These are phyloP conservation scores for Chaetomium sp. DNA, from an alignment of 2,329 filamentous ascomycete genomes.

Conservation along the genomic window DNA sequence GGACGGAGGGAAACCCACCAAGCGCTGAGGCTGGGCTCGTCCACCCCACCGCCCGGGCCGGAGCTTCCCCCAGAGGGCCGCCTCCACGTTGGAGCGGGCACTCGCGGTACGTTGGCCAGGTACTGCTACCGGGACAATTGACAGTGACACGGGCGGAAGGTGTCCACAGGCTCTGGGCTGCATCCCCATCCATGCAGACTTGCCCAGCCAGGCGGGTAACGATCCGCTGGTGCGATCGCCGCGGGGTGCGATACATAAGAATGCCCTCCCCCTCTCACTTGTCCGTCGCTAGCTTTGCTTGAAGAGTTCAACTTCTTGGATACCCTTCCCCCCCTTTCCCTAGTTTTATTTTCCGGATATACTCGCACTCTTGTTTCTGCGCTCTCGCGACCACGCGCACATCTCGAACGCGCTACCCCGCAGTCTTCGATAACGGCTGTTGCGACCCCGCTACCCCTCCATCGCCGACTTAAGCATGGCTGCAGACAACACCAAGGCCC, in stretches of 20 bases:
- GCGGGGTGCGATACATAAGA: constrained; percentile 22
- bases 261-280: constrained; percentile 12
- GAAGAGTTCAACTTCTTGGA: background rate
- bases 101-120: background rate
- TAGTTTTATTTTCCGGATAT: background rate
- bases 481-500: constrained; percentile 40
- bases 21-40: background rate
- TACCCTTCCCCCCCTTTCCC: background rate
- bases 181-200: constrained; percentile 19
- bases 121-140: constrained; percentile 11
- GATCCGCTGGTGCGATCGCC: constrained; percentile 18
- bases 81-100: too few species aligned
- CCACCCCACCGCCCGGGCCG: constrained; percentile 11
- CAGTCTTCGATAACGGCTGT: background rate
- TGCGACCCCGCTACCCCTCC: constrained; percentile 12
- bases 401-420: background rate
- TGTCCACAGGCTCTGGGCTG: constrained; percentile 11
- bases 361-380: background rate
- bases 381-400: background rate
- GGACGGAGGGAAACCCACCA: constrained; percentile 20
- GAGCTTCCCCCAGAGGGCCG: background rate
- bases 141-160: background rate
- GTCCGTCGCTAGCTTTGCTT: background rate
- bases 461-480: constrained; percentile 35
- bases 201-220: constrained; percentile 15